Evolutionary conservation across 2,329 filamentous ascomycete genomes (phyloP), one percentile per base, ranked within the genome.

Genomic region (Botrytis cinerea): DNA sequence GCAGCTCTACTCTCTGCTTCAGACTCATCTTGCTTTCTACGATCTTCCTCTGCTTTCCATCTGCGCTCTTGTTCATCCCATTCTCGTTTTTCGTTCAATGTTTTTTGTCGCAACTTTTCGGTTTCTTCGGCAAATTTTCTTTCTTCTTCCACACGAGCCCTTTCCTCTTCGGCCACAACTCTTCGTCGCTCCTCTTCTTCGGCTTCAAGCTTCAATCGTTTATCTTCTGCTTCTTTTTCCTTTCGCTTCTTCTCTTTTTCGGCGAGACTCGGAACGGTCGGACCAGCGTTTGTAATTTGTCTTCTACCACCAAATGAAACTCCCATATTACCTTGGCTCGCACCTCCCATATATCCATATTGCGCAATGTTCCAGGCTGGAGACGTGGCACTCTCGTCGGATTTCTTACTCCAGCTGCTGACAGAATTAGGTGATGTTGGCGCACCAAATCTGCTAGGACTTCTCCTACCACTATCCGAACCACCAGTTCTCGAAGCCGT

Each of bases 341-440:
- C 96, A 67, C 96, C 96, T 73, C 96, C 96, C 92, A 98, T 96
- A 83, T 98, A 99, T 12, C 96, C 95, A 81, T 99, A 99, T 81
- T 99, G 96, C 73, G 95, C 92, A 78, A 98, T 98, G 81, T 98
- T 99, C 96, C 96, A 99, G 1, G 96, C 96, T 0, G 96, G 96
- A 40, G 91, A 87, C 2, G 95, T 98, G 62, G 87, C 87, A 25
- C 89, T 89, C 82, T 98, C 93, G 78, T 98, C 93, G 72, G 89
- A 88, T 82, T 88, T 93, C 81, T 90, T 97, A 82, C 93, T 97
- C 96, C 96, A 98, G 83, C 90, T 97, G 81, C 93, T 97, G 75
- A 95, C 89, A 2, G 85, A 82, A 45, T 83, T 80, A 57, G 88
- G 86, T 70, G 90, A 87, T 74, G 85, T 82, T 22, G 86, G 82